These are phyloP conservation scores for Emergomyces pasteurianus DNA, from an alignment of 2,329 filamentous ascomycete genomes.

Conservation along the genomic window DNA sequence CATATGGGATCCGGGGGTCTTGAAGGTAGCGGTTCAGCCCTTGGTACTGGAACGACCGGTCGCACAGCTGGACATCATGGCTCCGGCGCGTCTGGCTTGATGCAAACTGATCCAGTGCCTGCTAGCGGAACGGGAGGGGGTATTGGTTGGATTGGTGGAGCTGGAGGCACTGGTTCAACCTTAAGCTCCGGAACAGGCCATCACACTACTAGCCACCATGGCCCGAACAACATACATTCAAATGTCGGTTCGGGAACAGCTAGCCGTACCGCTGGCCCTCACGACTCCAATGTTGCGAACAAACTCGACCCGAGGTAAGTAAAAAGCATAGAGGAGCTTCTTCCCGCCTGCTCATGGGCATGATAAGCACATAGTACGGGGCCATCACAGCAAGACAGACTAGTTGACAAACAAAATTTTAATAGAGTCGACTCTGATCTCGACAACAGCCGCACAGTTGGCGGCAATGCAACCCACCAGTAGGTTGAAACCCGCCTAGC, in stretches of 20 bases:
- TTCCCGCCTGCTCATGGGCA: background rate
- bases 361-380: background rate
- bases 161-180: background rate
- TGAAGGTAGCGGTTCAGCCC: background rate
- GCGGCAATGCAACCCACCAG: slow-evolving; percentile 1
- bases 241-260: slow-evolving; percentile 5
- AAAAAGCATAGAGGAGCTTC: background rate
- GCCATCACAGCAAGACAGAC: background rate
- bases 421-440: slow-evolving; percentile 2
- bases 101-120: background rate
- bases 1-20: background rate
- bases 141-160: background rate
- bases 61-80: slow-evolving; percentile 31
- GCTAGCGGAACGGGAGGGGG: background rate
- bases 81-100: slow-evolving; percentile 10
- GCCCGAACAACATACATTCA: background rate
- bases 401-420: background rate
- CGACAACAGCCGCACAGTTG: slow-evolving; percentile 2
- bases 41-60: slow-evolving; percentile 6
- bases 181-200: slow-evolving; percentile 6
- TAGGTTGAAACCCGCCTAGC: background rate
- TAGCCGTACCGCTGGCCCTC: slow-evolving; percentile 11
- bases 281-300: slow-evolving; percentile 16
- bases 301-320: slow-evolving; percentile 17
- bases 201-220: slow-evolving; percentile 11